Evolutionary conservation across 805 yeast genomes (phyloP), one percentile per base, ranked within the genome.

Genomic region (Myxozyma neglecta): DNA sequence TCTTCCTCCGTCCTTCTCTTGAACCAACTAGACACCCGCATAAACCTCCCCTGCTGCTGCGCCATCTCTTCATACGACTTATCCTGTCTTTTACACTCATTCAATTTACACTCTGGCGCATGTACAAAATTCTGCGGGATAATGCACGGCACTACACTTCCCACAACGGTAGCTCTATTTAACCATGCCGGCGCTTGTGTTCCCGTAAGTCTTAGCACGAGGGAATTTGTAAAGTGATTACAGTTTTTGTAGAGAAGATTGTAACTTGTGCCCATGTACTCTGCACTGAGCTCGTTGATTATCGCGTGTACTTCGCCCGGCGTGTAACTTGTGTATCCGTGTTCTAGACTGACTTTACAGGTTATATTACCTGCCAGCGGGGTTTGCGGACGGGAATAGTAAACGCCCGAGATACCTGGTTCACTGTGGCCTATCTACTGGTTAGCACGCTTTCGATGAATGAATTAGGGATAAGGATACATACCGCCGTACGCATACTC

Each of bases 401-500:
- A 64, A 13, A 64, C 67, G 20, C 68, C 67, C 8, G 68, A 63
- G 20, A 64, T 63, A 10, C 65, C 65, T 18, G 64, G 62, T 20
- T 64, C 68, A 2, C 56, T 51, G 47, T 59, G 67, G 6, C 63
- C 60, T 57, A 51, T 14, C n/a, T 35, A 7, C 11, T 39, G 37
- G 20, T 11, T 16, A 36, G 37, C 10, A 18, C 9, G 24, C 13
- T 16, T 14, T 6, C 6, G 14, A 20, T 35, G 13, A 37, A 34
- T 46, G 34, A 24, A 46, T n/a, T 9, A 9, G 49, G 36, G 18
- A 34, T 6, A 18, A 18, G 29, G 3, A 14, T 34, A 42, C 59
- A 14, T 16, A 51, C 63, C 69, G 5, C 68, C 69, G 43, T 61
- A 65, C n/a, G 66, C 65, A 40, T 60, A 64, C 29, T 65, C 69